Evolutionary conservation across 164 flowering plant species (phyloP).

Genomic region (Vitis amurensis): DNA sequence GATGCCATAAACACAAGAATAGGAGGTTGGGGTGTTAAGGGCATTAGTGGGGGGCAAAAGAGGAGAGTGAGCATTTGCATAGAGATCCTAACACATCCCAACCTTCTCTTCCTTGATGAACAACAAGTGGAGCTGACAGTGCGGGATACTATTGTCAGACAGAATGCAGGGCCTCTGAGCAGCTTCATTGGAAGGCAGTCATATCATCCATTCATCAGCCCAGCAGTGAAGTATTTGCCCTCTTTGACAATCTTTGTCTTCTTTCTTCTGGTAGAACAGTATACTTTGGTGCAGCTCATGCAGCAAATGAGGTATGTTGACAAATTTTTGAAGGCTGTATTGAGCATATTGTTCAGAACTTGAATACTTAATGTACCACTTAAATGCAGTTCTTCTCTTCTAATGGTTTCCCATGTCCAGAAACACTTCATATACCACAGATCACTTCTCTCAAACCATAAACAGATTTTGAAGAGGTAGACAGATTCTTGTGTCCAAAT

Average conservation of each 20-base stretch:
- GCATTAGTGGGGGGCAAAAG: conserved; percentile 47
- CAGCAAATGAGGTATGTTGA: conserved; percentile 26
- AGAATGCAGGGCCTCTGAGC: conserved; percentile 13
- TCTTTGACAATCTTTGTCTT: conserved; percentile 34
- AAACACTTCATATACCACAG: conserved; percentile 65
- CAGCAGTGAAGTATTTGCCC: conserved; percentile 38
- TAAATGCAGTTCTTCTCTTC: conserved; percentile 54
- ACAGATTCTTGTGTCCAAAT: neutral
- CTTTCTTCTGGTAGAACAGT: conserved; percentile 32
- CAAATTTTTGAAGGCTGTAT: neutral
- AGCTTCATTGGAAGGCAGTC: conserved; percentile 8
- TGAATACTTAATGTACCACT: neutral
- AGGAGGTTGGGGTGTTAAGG: conserved; percentile 42
- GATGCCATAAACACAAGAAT: conserved; percentile 37
- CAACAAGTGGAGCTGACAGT: conserved; percentile 37
- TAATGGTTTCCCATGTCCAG: conserved; percentile 82
- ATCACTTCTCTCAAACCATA: conserved; percentile 72
- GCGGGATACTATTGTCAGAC: conserved; percentile 41
- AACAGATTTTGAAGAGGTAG: conserved; percentile 78
- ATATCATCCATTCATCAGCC: conserved; percentile 49
- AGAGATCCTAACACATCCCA: conserved; percentile 35
- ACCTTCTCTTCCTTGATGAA: conserved; percentile 34
- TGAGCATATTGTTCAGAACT: neutral
- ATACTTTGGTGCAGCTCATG: conserved; percentile 36
- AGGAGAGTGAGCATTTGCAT: conserved; percentile 47